Base-by-base conservation (phyloP, 2,329 filamentous ascomycete genomes). In the Alternaria triticina region DNA sequence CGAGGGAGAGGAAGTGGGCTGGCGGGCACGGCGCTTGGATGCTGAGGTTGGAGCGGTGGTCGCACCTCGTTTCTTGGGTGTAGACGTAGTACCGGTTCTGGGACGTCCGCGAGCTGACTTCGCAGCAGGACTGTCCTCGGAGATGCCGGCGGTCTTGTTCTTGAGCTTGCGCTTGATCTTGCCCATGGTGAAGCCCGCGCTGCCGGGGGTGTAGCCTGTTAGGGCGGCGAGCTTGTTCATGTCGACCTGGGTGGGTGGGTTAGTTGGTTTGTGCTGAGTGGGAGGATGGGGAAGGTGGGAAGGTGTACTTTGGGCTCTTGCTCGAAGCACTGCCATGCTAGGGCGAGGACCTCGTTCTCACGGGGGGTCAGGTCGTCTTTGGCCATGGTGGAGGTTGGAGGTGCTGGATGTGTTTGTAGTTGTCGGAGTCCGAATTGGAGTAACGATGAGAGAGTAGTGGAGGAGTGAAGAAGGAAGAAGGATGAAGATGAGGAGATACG, bases 251-350 rank as follows among this genome's bases (percentile, higher is more conserved):
- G 5, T 6, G 15, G 7, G 5, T 6, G 17, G 0, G 49, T 23
- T 27, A 68, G 59, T 66, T 66, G 64, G 5, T 64, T 64, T 57
- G 45, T 28, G 36, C n/a, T 61, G 66, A 67, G 17, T 9, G 44
- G 45, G n/a, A 8, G 36, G 23, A 2, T 33, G 47, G 20, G 20
- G 20, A 10, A 9, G 51, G 10, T 9, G 5, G 43, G 13, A 33
- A 47, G 7, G 62, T 56, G 28, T 67, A 77, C 77, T 69, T 77
- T 80, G 22, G 76, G 77, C 36, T 76, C 67, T 0, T 15, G 47
- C 2, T 77, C 74, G 64, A 80, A 70, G 59, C 77, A 80, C 33
- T 79, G 75, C 77, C 77, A 79, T 2, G 76, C 74, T 0, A 77
- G 54, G 0, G 75, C 76, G 10, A 79, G 70, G 10, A 74, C 69